These are phyloP conservation scores for Macrophomina phaseolina DNA, from an alignment of 2,329 filamentous ascomycete genomes.

Conservation along the genomic window DNA sequence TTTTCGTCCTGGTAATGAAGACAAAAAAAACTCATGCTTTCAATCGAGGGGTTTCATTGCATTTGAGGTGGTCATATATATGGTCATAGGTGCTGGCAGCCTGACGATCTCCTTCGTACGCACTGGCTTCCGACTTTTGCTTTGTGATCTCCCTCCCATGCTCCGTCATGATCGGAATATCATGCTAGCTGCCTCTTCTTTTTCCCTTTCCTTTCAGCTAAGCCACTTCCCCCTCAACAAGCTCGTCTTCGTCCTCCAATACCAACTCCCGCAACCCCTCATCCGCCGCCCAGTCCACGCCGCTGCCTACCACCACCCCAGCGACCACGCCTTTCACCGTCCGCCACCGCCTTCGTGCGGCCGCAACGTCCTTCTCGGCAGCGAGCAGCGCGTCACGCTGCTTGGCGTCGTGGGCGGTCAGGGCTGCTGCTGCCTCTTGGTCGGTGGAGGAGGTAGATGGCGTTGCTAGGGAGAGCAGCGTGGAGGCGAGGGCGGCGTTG, in stretches of 20 bases:
- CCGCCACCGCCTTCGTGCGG: slow-evolving; percentile 70
- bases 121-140: too few species aligned
- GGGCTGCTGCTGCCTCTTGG: slow-evolving; percentile 51
- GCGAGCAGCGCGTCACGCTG: slow-evolving; percentile 62
- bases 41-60: too few species aligned
- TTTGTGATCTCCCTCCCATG: too few species aligned
- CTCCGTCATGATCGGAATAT: too few species aligned
- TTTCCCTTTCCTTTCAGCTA: background rate
- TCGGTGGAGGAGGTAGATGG: slow-evolving; percentile 35
- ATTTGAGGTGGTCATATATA: too few species aligned
- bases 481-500: slow-evolving; percentile 68
- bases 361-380: slow-evolving; percentile 65
- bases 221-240: background rate
- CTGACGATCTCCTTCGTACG: too few species aligned
- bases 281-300: slow-evolving; percentile 79
- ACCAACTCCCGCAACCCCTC: slow-evolving; percentile 71
- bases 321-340: slow-evolving; percentile 80
- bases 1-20: background rate
- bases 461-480: slow-evolving; percentile 68
- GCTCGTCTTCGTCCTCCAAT: slow-evolving; percentile 64
- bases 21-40: background rate
- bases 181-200: background rate
- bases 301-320: slow-evolving; percentile 79
- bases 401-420: slow-evolving; percentile 50
- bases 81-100: too few species aligned